A percentile compares a stretch with the other conserved stretches of the same genome.
phyloP scores from a whole-genome alignment of 495 filamentous ascomycete species.

The Aspergillus cavernicola region DNA sequence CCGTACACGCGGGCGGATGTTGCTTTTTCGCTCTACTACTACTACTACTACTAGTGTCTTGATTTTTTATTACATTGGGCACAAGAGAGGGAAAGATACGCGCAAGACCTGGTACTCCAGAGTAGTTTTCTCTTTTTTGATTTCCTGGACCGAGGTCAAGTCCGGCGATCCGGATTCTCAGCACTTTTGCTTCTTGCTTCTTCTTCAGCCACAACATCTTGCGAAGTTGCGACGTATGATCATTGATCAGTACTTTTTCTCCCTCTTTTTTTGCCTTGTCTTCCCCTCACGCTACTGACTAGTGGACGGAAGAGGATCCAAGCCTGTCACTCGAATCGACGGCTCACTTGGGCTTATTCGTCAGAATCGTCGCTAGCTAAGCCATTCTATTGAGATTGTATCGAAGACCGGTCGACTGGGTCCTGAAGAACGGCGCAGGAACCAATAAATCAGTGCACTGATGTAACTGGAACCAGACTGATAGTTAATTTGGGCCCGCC shows the following conservation, averaged over 20 bases:
- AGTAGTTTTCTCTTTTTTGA: neutral
- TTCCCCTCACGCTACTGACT: constrained; percentile 7
- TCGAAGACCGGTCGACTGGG: constrained; percentile 3
- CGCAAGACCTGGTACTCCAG: too few species aligned
- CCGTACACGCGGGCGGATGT: constrained; percentile 15
- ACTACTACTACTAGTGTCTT: too few species aligned
- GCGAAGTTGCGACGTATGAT: too few species aligned
- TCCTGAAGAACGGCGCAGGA: constrained; percentile 12
- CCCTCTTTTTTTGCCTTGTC: constrained; percentile 1
- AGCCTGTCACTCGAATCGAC: neutral
- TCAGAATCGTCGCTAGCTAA: constrained; percentile 7
- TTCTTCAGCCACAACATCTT: too few species aligned
- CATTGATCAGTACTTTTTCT: constrained; percentile 1
- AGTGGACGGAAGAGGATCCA: constrained; percentile 8
- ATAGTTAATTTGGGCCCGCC: constrained; percentile 4
- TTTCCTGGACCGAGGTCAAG: too few species aligned
- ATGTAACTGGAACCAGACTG: neutral
- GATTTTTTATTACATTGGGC: neutral
- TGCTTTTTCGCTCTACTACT: constrained; percentile 16
- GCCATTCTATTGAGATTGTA: constrained; percentile 11
- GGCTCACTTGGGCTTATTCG: constrained; percentile 6
- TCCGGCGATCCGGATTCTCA: too few species aligned
- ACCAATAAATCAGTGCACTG: constrained; percentile 4
- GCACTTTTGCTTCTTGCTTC: neutral
- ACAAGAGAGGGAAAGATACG: neutral